Conservation (phyloP, 2,329 filamentous ascomycete species). For the Cercospora sp. region DNA sequence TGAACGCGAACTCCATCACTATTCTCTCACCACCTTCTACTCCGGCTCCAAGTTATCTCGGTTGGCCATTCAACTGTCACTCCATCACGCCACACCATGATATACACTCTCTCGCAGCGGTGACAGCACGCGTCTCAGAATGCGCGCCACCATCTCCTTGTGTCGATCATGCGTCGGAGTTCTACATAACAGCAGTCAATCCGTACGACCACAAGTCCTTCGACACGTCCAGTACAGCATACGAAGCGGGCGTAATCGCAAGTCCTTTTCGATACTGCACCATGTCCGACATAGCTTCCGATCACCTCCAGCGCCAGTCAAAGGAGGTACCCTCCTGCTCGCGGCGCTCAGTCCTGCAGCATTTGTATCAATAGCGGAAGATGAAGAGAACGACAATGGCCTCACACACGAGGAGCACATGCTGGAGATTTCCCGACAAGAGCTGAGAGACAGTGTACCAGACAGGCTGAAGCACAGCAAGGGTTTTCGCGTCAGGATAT, state of each 20-base stretch:
- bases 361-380: constrained; percentile 60
- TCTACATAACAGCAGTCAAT: constrained; percentile 24
- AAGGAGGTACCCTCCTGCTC: constrained; percentile 39
- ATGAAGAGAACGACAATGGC: constrained; percentile 48
- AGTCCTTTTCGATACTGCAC: constrained; percentile 33
- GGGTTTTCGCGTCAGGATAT: constrained; percentile 59
- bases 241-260: constrained; percentile 30
- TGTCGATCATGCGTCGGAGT: constrained; percentile 32
- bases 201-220: constrained; percentile 34
- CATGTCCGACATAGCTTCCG: constrained; percentile 33
- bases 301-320: constrained; percentile 39
- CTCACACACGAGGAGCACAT: constrained; percentile 82
- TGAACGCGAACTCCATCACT: constrained; percentile 1
- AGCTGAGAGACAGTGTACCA: constrained; percentile 70
- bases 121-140: constrained; percentile 26
- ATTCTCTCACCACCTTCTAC: not conserved
- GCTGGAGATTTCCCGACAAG: constrained; percentile 76
- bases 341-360: constrained; percentile 58
- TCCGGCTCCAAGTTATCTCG: not conserved
- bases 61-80: not conserved
- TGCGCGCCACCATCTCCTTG: constrained; percentile 34
- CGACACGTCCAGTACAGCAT: constrained; percentile 37
- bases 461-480: constrained; percentile 62
- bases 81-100: constrained; percentile 9
- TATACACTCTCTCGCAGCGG: not conserved